Evolutionary conservation across 179 eudicot species (phyloP).

Genomic region (Camellia oleifera): DNA sequence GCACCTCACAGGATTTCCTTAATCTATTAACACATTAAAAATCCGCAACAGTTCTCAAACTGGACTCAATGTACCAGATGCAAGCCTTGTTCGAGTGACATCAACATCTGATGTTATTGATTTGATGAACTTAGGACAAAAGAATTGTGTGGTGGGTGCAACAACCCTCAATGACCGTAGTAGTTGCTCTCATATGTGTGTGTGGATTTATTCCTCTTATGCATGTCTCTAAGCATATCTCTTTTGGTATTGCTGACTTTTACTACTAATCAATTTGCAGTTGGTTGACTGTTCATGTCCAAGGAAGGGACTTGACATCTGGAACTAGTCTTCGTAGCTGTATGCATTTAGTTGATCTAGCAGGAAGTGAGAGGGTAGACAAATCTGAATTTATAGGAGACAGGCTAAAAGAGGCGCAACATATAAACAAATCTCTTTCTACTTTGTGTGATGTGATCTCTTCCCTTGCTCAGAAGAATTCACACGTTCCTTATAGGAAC

Average conservation of each 20-base stretch:
- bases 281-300: constrained; percentile 95
- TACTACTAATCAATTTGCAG: constrained; percentile 40
- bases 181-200: constrained; percentile 95
- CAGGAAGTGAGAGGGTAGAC: constrained; percentile 97
- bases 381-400: constrained; percentile 96
- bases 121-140: constrained; percentile 81
- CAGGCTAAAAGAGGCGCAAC: constrained; percentile 95
- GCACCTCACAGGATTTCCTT: constrained; percentile 31
- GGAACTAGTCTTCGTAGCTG: constrained; percentile 82
- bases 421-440: constrained; percentile 89
- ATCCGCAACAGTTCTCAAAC: constrained; percentile 82
- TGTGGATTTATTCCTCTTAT: neutral
- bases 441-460: constrained; percentile 96
- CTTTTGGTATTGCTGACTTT: constrained; percentile 15
- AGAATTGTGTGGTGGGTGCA: constrained; percentile 85
- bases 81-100: constrained; percentile 75
- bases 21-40: constrained; percentile 62
- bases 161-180: constrained; percentile 92
- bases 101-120: constrained; percentile 79
- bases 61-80: constrained; percentile 90
- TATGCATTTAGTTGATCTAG: constrained; percentile 97
- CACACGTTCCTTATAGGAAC: constrained; percentile 92
- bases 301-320: constrained; percentile 85
- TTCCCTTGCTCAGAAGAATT: constrained; percentile 87
- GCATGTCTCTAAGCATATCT: neutral